Evolutionary conservation across 306 rosid genomes (phyloP).

Genomic region (Nissolia schottii): DNA sequence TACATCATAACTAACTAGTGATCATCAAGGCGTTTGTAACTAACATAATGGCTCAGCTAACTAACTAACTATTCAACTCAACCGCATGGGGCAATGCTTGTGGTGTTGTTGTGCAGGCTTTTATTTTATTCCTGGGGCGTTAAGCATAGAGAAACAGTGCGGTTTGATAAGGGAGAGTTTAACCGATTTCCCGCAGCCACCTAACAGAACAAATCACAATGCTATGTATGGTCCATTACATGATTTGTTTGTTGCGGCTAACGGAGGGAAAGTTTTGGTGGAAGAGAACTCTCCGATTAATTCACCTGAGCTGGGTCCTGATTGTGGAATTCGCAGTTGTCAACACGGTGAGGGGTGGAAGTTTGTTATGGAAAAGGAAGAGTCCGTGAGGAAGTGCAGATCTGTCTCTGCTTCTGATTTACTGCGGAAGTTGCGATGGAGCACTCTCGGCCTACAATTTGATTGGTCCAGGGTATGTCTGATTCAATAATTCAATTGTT

Average conservation of each 20-base stretch:
- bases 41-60: background rate
- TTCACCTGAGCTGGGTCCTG: slow-evolving; percentile 26
- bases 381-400: slow-evolving; percentile 36
- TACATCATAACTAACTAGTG: background rate
- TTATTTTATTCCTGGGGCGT: slow-evolving; percentile 76
- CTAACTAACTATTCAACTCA: background rate
- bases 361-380: slow-evolving; percentile 39
- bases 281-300: slow-evolving; percentile 28
- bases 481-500: background rate
- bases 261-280: slow-evolving; percentile 52
- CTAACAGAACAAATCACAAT: slow-evolving; percentile 91
- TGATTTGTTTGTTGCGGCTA: slow-evolving; percentile 57
- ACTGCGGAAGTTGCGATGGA: slow-evolving; percentile 85
- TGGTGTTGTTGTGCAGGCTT: slow-evolving; percentile 46
- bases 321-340: slow-evolving; percentile 11
- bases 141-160: slow-evolving; percentile 62
- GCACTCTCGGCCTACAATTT: slow-evolving; percentile 91
- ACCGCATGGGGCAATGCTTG: background rate
- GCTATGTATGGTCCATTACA: slow-evolving; percentile 69
- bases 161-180: slow-evolving; percentile 74
- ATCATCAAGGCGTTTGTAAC: background rate
- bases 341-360: slow-evolving; percentile 41
- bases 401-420: slow-evolving; percentile 56
- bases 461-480: slow-evolving; percentile 85
- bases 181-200: slow-evolving; percentile 78